Evolutionary conservation across 345 rosid species (phyloP), one percentile per base, ranked within the genome.

Genomic region (Heritiera littoralis): DNA sequence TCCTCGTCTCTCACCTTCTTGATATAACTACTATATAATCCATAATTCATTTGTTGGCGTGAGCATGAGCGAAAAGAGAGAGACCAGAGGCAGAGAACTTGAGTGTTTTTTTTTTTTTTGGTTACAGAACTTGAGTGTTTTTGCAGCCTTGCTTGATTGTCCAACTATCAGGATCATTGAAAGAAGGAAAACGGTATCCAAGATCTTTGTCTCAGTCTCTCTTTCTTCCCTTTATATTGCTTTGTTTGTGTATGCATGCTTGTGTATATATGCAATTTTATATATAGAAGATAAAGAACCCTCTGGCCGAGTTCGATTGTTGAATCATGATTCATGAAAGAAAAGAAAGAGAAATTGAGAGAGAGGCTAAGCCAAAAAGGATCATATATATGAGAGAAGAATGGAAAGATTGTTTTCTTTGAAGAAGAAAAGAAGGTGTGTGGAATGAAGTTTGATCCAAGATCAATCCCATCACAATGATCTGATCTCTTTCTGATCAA

Each of bases 401-500:
- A 23, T 23, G 28, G 17, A 3, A 9, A 30, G 41, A n/a, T 15
- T 71, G 72, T 30, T 65, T 49, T 63, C n/a, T 77, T 32, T 77
- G 82, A 85, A 75, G 80, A 86, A 83, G 84, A 87, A 85, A 87
- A 85, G 82, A 70, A 28, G 87, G 89, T 87, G 87, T 88, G 61
- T 82, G 94, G 92, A 89, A 89, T 89, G 92, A 87, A 85, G 94
- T 85, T 89, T 88, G 89, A 82, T 87, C 94, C 94, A 85, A 91
- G 94, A 88, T 91, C 86, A 32, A 61, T 63, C 32, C 43, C 20
- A 49, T 41, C 11, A 43, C 8, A 56, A 20, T n/a, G 28, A 58
- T 58, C 20, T 40, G 4, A 18, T 67, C 18, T 49, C 38, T 15
- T 7, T 56, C 56, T 69, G 7, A 55, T 45, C 23, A 14, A 20